These are phyloP conservation scores for Globisporangium carolinianum DNA, from an alignment of 352 stramenopile species.

Conservation along the genomic window DNA sequence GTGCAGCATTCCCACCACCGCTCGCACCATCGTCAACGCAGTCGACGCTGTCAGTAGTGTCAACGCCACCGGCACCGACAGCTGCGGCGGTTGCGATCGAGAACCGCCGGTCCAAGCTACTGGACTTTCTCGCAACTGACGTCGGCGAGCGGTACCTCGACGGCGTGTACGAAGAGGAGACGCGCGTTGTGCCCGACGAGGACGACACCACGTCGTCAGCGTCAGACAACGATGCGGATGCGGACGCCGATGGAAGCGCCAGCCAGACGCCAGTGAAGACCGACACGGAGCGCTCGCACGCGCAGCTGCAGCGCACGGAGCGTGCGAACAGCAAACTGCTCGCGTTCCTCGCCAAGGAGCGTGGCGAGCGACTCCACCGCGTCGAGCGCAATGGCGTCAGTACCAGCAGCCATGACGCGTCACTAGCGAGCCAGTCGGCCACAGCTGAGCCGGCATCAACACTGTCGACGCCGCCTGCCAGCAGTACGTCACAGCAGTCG, in stretches of 20 bases:
- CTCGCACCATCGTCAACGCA: background rate
- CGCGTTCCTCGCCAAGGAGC: constrained; percentile 52
- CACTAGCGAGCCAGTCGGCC: constrained; percentile 1
- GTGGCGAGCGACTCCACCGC: constrained; percentile 34
- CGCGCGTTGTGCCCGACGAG: constrained; percentile 24
- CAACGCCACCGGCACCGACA: background rate
- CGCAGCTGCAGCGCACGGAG: constrained; percentile 12
- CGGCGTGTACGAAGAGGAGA: constrained; percentile 64
- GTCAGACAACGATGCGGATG: background rate
- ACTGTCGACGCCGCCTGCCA: background rate
- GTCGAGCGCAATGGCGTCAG: constrained; percentile 11
- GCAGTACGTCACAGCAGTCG: background rate
- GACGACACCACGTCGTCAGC: constrained; percentile 1
- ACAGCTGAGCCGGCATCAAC: background rate
- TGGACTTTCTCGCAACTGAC: constrained; percentile 73
- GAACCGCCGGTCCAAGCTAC: constrained; percentile 50
- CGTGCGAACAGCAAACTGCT: constrained; percentile 45
- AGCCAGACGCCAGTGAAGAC: background rate
- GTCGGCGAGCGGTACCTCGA: constrained; percentile 63
- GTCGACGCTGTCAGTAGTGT: too few species aligned
- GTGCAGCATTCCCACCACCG: background rate
- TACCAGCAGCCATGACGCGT: constrained; percentile 6
- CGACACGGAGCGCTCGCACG: constrained; percentile 4
- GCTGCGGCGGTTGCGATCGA: constrained; percentile 11
- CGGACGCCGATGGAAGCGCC: background rate